Evolutionary conservation across 2,329 filamentous ascomycete genomes (phyloP), one percentile per base, ranked within the genome.

Genomic region (Apiospora koreana): DNA sequence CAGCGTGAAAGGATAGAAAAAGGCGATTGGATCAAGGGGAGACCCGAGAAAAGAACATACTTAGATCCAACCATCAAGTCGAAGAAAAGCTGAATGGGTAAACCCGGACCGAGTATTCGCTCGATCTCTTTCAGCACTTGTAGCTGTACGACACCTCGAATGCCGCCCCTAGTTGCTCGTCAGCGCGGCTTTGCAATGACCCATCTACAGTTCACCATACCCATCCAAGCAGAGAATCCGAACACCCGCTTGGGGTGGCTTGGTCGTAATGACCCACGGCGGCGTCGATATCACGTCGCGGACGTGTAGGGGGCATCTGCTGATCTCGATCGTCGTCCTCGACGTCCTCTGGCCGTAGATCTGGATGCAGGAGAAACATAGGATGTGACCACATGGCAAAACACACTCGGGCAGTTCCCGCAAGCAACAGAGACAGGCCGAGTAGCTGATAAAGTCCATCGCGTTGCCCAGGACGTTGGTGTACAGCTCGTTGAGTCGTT

Each of bases 11-110:
- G n/a, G n/a, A n/a, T n/a, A n/a, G n/a, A n/a, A n/a, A n/a, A n/a
- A n/a, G n/a, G n/a, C n/a, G n/a, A n/a, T n/a, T n/a, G n/a, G n/a
- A n/a, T n/a, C n/a, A n/a, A n/a, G n/a, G 9, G 48, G 14, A 42
- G 8, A 28, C 12, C 31, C 18, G 62, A 35, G 18, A 4, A 4
- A n/a, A 25, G 23, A 14, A 74, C 77, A 74, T 68, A 79, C 77
- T 77, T 76, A 8, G 76, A 76, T 23, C 78, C 78, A 10, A 79
- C 76, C 5, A 79, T 79, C 35, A 79, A 50, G 68, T 79, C 78
- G 54, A 79, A 79, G 70, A 79, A 79, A 5, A 78, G 68, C 65
- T 79, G 78, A 3, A 79, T 75, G 3, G 77, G 78, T 10, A 79
- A 69, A 16, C 77, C 75, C 4, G 76, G 71, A 0, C 78, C 78